Base-by-base conservation (phyloP, 2,329 filamentous ascomycete species). In the Conoideocrella luteorostrata region DNA sequence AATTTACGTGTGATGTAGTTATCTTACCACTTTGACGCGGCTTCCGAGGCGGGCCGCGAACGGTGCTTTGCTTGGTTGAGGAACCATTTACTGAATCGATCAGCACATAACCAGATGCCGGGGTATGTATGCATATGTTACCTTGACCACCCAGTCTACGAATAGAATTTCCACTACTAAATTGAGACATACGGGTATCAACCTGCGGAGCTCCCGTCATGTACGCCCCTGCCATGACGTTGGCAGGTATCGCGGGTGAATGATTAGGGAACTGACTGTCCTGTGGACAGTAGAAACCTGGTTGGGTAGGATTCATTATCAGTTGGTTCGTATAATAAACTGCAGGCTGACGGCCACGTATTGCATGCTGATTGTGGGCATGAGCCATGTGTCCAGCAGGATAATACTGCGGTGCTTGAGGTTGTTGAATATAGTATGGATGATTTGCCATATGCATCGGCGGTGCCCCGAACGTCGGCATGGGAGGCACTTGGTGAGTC, bases 21-120 rank as follows among this genome's bases (percentile, higher is more conserved):
- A 22, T 58, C 75, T 64, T 63, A 82, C 79, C 78, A 57, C 74
- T 82, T 59, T 82, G 78, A 47, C 74, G 71, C 47, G 79, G 63
- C 52, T 65, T 66, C 21, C 63, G 55, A 7, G 62, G 61, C 12
- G 63, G 62, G 3, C 63, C 62, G 34, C 63, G 55, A 39, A 64
- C 61, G 13, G 53, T 43, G 32, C 45, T 60, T 38, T 55, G 55
- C 30, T 39, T 37, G 18, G 35, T 6, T 18, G 22, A 29, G 18
- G 5, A 21, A 48, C 50, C 33, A 48, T 53, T 22, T 53, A 50
- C 21, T 29, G 2, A 17, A 7, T 11, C 17, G 46, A 12, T 37
- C 23, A 43, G 15, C 6, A 15, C 17, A 17, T 11, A 44, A 17
- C 35, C 17, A n/a, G n/a, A 3, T 20, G 28, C 15, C 5, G 13